phyloP scores from a whole-genome alignment of 1,284 basidiomycete species.

The Ceratobasidium theobromae region DNA sequence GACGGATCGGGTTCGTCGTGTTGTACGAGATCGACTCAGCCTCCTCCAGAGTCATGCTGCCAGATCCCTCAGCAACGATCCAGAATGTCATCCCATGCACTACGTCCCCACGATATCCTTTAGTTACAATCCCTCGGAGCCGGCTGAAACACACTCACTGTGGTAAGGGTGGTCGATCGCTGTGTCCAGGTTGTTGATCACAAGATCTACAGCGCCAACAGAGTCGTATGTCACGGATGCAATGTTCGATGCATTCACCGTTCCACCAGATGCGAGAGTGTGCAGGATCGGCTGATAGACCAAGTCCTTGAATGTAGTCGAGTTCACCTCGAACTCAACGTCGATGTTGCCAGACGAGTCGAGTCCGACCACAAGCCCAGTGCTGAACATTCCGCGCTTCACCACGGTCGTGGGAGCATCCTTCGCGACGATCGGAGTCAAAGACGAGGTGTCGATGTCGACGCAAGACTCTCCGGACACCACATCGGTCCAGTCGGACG shows the following conservation, averaged over 20 bases:
- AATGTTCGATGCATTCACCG: constrained; percentile 12
- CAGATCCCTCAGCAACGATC: constrained; percentile 41
- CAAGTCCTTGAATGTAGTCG: constrained; percentile 26
- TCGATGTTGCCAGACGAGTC: constrained; percentile 30
- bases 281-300: constrained; percentile 37
- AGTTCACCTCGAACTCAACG: constrained; percentile 23
- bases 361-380: neutral
- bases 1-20: constrained; percentile 39
- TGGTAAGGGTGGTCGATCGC: constrained; percentile 21
- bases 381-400: neutral
- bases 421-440: constrained; percentile 21
- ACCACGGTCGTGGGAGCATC: constrained; percentile 26
- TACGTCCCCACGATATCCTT: neutral
- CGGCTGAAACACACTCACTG: neutral
- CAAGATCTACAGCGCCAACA: constrained; percentile 38
- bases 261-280: constrained; percentile 37
- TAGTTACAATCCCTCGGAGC: constrained; percentile 5
- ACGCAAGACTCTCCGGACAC: neutral
- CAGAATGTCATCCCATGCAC: constrained; percentile 40
- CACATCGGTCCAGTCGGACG: constrained; percentile 5
- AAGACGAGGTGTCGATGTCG: constrained; percentile 28
- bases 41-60: constrained; percentile 28
- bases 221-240: neutral
- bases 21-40: constrained; percentile 34
- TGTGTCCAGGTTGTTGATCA: constrained; percentile 39